A percentile compares a stretch with the other conserved stretches of the same genome.
Evolutionary conservation across 169 alveolate genomes (phyloP).

Genomic region (Hepatocystis sp.): DNA sequence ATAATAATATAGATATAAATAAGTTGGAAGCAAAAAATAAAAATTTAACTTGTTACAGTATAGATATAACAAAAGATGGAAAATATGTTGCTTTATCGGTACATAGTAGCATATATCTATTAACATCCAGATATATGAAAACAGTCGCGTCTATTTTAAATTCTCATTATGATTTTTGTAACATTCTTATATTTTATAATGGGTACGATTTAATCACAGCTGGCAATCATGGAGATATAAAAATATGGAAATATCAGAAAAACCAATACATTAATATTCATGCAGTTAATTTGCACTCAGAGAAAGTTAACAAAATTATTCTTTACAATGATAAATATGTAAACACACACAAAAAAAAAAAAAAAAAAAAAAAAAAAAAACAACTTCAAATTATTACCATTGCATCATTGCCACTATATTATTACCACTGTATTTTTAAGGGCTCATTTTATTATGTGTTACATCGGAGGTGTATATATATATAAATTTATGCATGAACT

Average conservation of each 20-base stretch:
- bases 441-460: too few relatives aligned
- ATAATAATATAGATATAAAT: slow-evolving; percentile 7
- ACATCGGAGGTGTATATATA: too few relatives aligned
- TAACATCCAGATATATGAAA: slow-evolving; percentile 67
- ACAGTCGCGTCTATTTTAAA: slow-evolving; percentile 30
- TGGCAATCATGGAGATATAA: slow-evolving; percentile 70
- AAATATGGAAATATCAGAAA: slow-evolving; percentile 53
- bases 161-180: slow-evolving; percentile 60
- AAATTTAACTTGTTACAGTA: slow-evolving; percentile 43
- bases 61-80: slow-evolving; percentile 61
- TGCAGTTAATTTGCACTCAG: slow-evolving; percentile 25
- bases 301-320: slow-evolving; percentile 34
- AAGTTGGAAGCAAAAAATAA: slow-evolving; percentile 37
- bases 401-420: too few relatives aligned
- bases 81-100: slow-evolving; percentile 60
- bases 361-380: too few relatives aligned
- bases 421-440: too few relatives aligned
- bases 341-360: too few relatives aligned
- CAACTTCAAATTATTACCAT: too few relatives aligned
- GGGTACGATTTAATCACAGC: slow-evolving; percentile 65
- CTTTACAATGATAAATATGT: slow-evolving; percentile 48
- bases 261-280: slow-evolving; percentile 33
- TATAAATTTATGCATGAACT: too few relatives aligned
- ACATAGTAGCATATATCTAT: slow-evolving; percentile 50
- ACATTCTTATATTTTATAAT: slow-evolving; percentile 26